A percentile compares a stretch with the other conserved stretches of the same genome.
These are phyloP conservation scores for Mimosa bimucronata DNA, from an alignment of 306 rosid genomes.

Conservation along the genomic window DNA sequence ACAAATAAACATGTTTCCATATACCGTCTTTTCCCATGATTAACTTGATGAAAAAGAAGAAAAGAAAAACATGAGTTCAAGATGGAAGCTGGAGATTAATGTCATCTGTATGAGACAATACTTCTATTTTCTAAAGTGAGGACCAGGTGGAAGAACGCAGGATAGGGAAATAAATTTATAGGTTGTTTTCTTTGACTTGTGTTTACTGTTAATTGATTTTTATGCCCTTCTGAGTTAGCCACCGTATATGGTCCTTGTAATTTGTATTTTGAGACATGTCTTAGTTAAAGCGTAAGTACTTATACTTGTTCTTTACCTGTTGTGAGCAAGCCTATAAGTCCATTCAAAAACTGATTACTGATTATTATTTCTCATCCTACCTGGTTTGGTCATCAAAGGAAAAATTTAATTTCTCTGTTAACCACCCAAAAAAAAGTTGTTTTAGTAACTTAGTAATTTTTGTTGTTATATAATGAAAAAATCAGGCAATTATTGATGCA, in stretches of 20 bases:
- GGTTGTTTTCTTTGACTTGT: constrained; percentile 7
- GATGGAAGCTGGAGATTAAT: constrained; percentile 21
- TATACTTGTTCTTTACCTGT: not conserved
- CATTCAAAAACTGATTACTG: constrained; percentile 5
- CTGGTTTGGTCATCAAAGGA: constrained; percentile 21
- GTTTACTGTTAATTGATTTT: not conserved
- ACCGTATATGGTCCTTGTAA: not conserved
- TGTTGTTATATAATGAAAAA: constrained; percentile 28
- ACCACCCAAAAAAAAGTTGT: not conserved
- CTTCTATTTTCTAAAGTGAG: constrained; percentile 30
- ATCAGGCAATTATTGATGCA: constrained; percentile 89
- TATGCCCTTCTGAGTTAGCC: constrained; percentile 24
- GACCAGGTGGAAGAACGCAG: constrained; percentile 17
- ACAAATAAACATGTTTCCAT: constrained; percentile 27
- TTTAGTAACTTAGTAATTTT: not conserved
- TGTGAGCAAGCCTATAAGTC: not conserved
- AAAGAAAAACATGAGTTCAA: not conserved
- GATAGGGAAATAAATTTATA: constrained; percentile 2
- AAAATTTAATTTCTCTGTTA: not conserved
- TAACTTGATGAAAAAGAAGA: not conserved
- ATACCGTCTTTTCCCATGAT: not conserved
- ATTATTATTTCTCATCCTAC: constrained; percentile 2
- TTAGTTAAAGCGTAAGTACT: not conserved
- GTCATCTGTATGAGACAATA: constrained; percentile 12
- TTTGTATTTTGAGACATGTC: constrained; percentile 3